Conservation (phyloP, 257 asterid genomes). For the Craterostigma plantagineum region DNA sequence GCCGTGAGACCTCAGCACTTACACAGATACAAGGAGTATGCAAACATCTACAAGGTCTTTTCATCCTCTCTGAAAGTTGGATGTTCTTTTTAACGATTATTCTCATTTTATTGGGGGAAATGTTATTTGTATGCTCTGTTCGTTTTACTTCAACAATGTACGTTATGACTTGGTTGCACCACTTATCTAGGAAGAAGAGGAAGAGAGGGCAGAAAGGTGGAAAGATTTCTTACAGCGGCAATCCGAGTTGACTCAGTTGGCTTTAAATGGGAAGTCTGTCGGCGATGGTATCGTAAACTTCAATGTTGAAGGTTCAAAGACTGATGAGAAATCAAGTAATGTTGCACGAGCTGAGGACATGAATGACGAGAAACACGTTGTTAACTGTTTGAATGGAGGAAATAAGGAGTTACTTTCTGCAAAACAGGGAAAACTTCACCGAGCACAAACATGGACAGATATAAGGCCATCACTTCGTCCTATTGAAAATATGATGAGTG, state of each 20-base stretch:
- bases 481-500: conserved; percentile 70
- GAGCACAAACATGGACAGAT: conserved; percentile 58
- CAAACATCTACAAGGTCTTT: conserved; percentile 78
- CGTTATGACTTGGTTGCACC: background rate
- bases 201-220: conserved; percentile 96
- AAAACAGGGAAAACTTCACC: conserved; percentile 21
- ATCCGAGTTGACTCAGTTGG: conserved; percentile 29
- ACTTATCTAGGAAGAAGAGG: conserved; percentile 82
- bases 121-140: no score
- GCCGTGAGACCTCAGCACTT: conserved; percentile 94
- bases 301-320: conserved; percentile 17
- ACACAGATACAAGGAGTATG: conserved; percentile 87
- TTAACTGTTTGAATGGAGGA: conserved; percentile 10
- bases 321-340: conserved; percentile 13
- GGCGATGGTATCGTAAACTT: conserved; percentile 8
- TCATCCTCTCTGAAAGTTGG: conserved; percentile 5
- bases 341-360: conserved; percentile 11
- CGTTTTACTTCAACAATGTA: no score
- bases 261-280: conserved; percentile 18
- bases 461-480: conserved; percentile 55
- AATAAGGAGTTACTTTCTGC: conserved; percentile 18
- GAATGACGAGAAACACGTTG: conserved; percentile 9
- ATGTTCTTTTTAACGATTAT: background rate
- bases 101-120: background rate
- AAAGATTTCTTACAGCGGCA: conserved; percentile 64